phyloP scores from a whole-genome alignment of 495 filamentous ascomycete species.

The Penicillium mononematosum region DNA sequence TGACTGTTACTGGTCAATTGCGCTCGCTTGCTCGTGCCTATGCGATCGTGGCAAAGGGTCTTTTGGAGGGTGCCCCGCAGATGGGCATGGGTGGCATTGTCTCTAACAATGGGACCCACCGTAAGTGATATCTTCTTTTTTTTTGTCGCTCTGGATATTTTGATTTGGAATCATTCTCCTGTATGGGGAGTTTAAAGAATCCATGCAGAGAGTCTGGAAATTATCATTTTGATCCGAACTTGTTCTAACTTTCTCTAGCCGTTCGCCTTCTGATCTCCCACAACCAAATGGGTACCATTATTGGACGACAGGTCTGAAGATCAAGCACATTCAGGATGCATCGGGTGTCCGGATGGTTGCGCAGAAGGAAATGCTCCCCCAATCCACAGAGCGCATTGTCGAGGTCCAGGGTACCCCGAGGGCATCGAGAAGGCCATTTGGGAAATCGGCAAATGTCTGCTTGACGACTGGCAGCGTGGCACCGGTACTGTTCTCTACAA shows the following conservation, averaged over 20 bases:
- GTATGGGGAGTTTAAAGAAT: neutral
- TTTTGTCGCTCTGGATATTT: neutral
- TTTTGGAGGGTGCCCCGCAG: constrained; percentile 88
- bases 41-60: constrained; percentile 83
- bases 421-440: constrained; percentile 93
- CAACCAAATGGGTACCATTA: constrained; percentile 99
- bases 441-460: constrained; percentile 98
- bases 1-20: constrained; percentile 88
- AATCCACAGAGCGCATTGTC: constrained; percentile 98
- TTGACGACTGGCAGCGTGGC: constrained; percentile 96
- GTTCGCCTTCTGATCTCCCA: constrained; percentile 97
- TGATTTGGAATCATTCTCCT: neutral
- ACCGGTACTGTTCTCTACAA: constrained; percentile 97
- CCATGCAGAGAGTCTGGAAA: neutral
- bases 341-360: constrained; percentile 98
- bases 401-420: constrained; percentile 89
- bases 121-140: constrained; percentile 56
- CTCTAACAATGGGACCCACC: constrained; percentile 83
- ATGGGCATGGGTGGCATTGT: constrained; percentile 92
- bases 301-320: constrained; percentile 92
- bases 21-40: constrained; percentile 88
- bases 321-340: constrained; percentile 97
- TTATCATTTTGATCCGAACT: neutral
- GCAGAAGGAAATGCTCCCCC: constrained; percentile 98
- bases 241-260: constrained; percentile 56